Percentiles rank a stretch among this genome's conserved stretches.
phyloP scores from a whole-genome alignment of 2,329 filamentous ascomycete genomes.

The Biscogniauxia sp. region DNA sequence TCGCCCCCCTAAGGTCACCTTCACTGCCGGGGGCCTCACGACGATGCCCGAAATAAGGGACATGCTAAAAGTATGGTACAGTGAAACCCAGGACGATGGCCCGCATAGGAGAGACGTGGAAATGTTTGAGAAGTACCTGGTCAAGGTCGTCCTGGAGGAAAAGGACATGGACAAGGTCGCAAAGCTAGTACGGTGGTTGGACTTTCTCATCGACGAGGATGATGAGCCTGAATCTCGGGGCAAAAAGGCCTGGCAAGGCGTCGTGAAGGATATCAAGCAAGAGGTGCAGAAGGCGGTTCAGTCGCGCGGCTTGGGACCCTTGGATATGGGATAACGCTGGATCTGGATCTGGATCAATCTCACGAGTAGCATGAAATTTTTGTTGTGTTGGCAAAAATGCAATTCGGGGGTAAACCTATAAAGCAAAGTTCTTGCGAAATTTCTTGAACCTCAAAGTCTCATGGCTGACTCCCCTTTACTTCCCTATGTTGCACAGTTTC shows the following conservation, averaged over 20 bases:
- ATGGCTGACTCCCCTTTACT: not conserved
- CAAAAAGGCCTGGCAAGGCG: conserved; percentile 45
- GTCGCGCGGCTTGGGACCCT: conserved; percentile 53
- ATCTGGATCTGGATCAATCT: not conserved
- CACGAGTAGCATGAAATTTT: not conserved
- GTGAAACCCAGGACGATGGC: conserved; percentile 67
- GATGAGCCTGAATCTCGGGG: conserved; percentile 35
- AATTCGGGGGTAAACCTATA: not conserved
- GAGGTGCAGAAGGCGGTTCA: conserved; percentile 55
- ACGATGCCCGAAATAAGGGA: conserved; percentile 62
- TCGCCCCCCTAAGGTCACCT: conserved; percentile 44
- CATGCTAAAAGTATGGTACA: conserved; percentile 74
- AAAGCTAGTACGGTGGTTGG: conserved; percentile 67
- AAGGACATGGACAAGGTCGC: conserved; percentile 73
- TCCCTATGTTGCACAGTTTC: not conserved
- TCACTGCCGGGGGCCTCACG: conserved; percentile 43
- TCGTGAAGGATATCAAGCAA: conserved; percentile 43
- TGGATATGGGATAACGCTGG: conserved; percentile 43
- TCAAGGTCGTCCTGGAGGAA: conserved; percentile 71
- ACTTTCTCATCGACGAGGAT: conserved; percentile 52
- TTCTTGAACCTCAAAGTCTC: not conserved
- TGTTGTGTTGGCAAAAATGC: not conserved
- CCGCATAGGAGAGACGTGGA: conserved; percentile 77
- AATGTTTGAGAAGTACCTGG: conserved; percentile 71
- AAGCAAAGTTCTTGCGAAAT: not conserved